Conservation (phyloP, 257 asterid genomes). For the Scutellaria baicalensis region DNA sequence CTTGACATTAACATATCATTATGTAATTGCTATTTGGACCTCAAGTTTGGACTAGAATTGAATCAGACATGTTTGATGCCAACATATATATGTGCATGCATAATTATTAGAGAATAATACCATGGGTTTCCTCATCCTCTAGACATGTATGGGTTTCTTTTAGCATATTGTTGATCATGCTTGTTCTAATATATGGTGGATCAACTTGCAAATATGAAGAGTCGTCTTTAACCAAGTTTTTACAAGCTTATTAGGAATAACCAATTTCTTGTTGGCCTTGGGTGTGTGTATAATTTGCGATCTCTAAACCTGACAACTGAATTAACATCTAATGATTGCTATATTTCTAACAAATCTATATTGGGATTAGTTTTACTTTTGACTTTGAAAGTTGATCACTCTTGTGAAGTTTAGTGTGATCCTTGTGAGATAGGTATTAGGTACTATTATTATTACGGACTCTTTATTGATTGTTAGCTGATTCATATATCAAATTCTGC, state of each 20-base stretch:
- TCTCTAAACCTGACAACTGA: conserved; percentile 8
- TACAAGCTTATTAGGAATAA: neutral
- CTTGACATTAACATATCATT: neutral
- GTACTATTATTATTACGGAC: neutral
- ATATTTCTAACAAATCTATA: neutral
- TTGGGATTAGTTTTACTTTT: neutral
- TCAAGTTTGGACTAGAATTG: neutral
- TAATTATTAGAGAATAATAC: neutral
- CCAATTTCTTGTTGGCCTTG: neutral
- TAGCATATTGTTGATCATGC: neutral
- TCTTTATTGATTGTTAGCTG: neutral
- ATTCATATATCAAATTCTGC: neutral
- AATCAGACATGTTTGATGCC: neutral
- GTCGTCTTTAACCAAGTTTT: neutral
- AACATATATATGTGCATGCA: neutral
- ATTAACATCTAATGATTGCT: neutral
- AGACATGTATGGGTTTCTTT: neutral
- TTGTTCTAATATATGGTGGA: neutral
- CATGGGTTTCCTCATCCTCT: neutral
- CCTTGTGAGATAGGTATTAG: neutral
- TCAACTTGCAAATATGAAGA: conserved; percentile 2
- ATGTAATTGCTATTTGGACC: neutral
- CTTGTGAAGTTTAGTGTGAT: neutral
- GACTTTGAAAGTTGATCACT: neutral
- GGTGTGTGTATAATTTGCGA: neutral